Evolutionary conservation across 2,329 filamentous ascomycete species (phyloP), one percentile per base, ranked within the genome.

Genomic region (Botrytis aclada): DNA sequence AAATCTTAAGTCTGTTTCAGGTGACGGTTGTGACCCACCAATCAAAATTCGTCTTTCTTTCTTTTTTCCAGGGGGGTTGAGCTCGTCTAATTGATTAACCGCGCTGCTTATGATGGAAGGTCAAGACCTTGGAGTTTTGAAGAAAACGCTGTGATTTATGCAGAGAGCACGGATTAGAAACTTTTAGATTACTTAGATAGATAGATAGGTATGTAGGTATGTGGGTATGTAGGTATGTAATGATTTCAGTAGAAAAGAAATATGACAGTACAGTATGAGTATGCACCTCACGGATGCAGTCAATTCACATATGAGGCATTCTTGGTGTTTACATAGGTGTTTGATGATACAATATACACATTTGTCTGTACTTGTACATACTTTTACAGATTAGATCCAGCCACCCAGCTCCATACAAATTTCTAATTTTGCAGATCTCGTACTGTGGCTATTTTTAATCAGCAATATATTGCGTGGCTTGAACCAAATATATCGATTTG

Each of bases 21-120:
- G 32, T 66, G 62, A 60, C 51, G 34, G n/a, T 39, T 43, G 34
- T 18, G 39, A 37, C 6, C 63, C 70, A 61, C 69, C 70, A 72
- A 72, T 72, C 34, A 69, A 71, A 71, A 41, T 54, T 65, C n/a
- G 20, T 51, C 9, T 16, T 14, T 20, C 39, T 25, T 64, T 37
- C 10, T 29, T 22, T 25, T 67, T 47, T 70, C 69, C 69, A 70
- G 56, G 69, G 14, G 69, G 41, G 29, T 37, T 62, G 41, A 51
- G 12, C 64, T 70, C 69, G 69, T 63, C 69, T 70, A 70, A 70
- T 64, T 71, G 37, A 71, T 71, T 66, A 65, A 65, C 60, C 69
- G 69, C 60, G 60, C 43, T 65, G 66, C 51, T 56, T 56, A 25
- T 58, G 34, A 41, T 34, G 20, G n/a, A n/a, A 62, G 60, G 32